These are phyloP conservation scores for Schizothecium vesticola DNA, from an alignment of 495 filamentous ascomycete genomes.

Conservation along the genomic window DNA sequence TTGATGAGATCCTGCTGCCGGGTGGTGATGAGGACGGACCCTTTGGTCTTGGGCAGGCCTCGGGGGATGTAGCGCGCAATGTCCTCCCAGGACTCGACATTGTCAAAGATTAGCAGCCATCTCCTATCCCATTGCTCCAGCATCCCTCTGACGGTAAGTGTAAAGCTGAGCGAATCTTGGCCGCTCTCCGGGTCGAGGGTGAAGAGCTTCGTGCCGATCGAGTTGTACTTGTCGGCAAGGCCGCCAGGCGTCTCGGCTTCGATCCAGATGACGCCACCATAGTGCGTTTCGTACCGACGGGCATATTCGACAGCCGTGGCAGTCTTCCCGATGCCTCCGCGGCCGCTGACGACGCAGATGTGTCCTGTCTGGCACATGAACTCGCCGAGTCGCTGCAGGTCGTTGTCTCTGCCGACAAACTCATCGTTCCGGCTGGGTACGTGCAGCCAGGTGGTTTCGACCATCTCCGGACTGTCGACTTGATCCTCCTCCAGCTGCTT, in stretches of 20 bases:
- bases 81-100: slow-evolving; percentile 18
- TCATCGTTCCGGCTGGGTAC: not conserved
- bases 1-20: not conserved
- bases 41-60: slow-evolving; percentile 9
- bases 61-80: slow-evolving; percentile 15
- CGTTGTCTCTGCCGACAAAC: slow-evolving; percentile 4
- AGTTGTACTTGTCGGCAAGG: slow-evolving; percentile 12
- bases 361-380: slow-evolving; percentile 12
- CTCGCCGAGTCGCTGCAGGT: not conserved
- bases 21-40: slow-evolving; percentile 18
- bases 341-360: slow-evolving; percentile 19
- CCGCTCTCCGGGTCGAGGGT: not conserved
- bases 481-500: not conserved
- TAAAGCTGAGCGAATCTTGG: not conserved
- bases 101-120: slow-evolving; percentile 27
- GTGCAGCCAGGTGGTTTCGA: not conserved
- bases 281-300: slow-evolving; percentile 10
- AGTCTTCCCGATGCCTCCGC: slow-evolving; percentile 21
- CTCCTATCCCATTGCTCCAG: slow-evolving; percentile 4
- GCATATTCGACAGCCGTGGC: slow-evolving; percentile 17
- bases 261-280: slow-evolving; percentile 19
- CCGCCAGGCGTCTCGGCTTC: slow-evolving; percentile 16
- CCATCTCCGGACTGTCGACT: not conserved
- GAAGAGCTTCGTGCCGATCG: not conserved
- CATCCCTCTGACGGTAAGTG: not conserved